Evolutionary conservation across 164 flowering plant genomes (phyloP), one percentile per base, ranked within the genome.

Genomic region (Akebia trifoliata): DNA sequence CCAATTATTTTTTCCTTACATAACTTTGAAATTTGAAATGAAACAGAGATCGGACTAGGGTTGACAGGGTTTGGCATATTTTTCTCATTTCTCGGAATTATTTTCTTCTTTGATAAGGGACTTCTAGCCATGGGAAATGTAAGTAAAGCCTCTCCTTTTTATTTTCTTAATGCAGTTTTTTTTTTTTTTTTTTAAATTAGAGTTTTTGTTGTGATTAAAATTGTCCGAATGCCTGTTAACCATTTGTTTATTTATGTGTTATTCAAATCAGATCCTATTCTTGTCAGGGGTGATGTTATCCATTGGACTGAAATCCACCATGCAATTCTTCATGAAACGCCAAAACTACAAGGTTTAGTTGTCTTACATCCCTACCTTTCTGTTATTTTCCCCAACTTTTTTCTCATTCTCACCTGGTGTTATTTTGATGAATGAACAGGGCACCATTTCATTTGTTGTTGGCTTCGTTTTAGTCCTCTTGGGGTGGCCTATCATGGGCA

Each of bases 91-190:
- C 68, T 93, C 77, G 98, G 97, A 44, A 68, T 93, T 15, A 64
- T 93, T 32, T 82, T 89, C 66, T 79, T 93, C 62, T 93, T 93
- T 50, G 98, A 93, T 69, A 89, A 89, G 76, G 97, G 95, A 17
- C 71, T 93, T 52, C 83, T 93, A 62, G 92, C 98, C 59, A 89
- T 93, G 92, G 98, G 98, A 74, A 93, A 93, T 80, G 95, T 93
- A 71, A 78, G 97, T 64, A n/a, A 26, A 7, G 8, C n/a, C 18
- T 2, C 50, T n/a, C 10, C 54, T 35, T 35, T 30, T 38, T 10
- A 6, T 55, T 43, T 39, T 55, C 7, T 46, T 56, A n/a, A n/a
- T n/a, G n/a, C n/a, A n/a, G n/a, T n/a, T n/a, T n/a, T 52, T 17
- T 25, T 21, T 53, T 58, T 21, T 47, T 22, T 29, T 60, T 12